Percentiles rank a stretch among this genome's conserved stretches.
These are phyloP conservation scores for Neobulgaria alba DNA, from an alignment of 2,329 filamentous ascomycete genomes.

Conservation along the genomic window DNA sequence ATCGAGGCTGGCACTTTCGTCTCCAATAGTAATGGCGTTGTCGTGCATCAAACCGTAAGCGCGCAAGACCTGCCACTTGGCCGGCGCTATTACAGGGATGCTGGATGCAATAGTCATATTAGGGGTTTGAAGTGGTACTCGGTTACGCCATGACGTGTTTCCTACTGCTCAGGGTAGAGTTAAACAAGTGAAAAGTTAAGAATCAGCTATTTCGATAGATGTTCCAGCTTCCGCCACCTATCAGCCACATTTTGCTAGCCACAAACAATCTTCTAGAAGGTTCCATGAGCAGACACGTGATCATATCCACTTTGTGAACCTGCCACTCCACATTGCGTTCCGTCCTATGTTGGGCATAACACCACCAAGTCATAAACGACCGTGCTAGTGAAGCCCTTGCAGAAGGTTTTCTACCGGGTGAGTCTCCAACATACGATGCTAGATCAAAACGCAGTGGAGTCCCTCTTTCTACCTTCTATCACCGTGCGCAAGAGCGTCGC, in stretches of 20 bases:
- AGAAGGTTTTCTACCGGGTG: slow-evolving; percentile 13
- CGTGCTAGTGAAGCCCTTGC: slow-evolving; percentile 14
- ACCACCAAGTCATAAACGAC: slow-evolving; percentile 10
- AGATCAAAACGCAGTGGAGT: slow-evolving; percentile 23
- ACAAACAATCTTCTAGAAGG: not conserved
- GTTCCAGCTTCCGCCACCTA: too few species aligned
- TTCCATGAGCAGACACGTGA: too few species aligned
- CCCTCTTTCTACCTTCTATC: slow-evolving; percentile 17
- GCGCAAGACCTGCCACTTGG: slow-evolving; percentile 9
- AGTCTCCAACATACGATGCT: slow-evolving; percentile 16
- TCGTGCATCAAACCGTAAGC: slow-evolving; percentile 14
- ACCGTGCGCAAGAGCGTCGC: slow-evolving; percentile 15
- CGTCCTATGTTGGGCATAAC: too few species aligned
- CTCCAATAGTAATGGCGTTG: slow-evolving; percentile 11
- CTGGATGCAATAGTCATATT: slow-evolving; percentile 11
- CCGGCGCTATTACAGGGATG: slow-evolving; percentile 6
- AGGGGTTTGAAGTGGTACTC: slow-evolving; percentile 6
- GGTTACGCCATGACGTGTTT: slow-evolving; percentile 4
- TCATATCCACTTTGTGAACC: too few species aligned
- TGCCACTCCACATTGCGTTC: too few species aligned
- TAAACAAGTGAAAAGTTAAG: not conserved
- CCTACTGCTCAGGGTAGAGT: not conserved
- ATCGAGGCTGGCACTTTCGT: slow-evolving; percentile 17
- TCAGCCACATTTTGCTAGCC: too few species aligned
- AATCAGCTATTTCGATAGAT: not conserved